A percentile compares a stretch with the other conserved stretches of the same genome.
These are phyloP conservation scores for Nevesoporus exiguus DNA, from an alignment of 768 basidiomycete species.

Conservation along the genomic window DNA sequence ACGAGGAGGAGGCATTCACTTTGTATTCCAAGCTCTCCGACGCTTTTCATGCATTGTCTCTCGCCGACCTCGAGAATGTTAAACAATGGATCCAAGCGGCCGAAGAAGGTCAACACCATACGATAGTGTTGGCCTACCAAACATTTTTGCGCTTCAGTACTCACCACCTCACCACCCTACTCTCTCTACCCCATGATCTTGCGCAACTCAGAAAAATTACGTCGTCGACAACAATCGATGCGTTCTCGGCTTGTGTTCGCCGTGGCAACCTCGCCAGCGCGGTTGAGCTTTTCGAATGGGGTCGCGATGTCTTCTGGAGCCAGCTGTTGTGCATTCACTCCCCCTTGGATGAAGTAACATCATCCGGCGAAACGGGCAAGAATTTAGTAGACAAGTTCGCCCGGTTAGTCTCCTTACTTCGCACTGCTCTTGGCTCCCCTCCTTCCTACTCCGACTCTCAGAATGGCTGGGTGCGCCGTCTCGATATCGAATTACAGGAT, in stretches of 20 bases:
- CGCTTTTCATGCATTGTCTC: not conserved
- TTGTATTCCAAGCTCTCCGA: not conserved
- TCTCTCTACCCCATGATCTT: conserved; percentile 1
- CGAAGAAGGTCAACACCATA: not conserved
- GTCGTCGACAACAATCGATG: conserved; percentile 5
- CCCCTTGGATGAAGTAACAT: conserved; percentile 1
- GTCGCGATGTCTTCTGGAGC: conserved; percentile 15
- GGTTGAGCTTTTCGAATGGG: conserved; percentile 33
- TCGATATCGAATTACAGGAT: not conserved
- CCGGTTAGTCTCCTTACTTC: not conserved
- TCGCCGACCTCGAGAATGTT: not conserved
- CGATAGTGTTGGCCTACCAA: conserved; percentile 8
- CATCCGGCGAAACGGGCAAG: not conserved
- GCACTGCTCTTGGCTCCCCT: not conserved
- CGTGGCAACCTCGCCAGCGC: conserved; percentile 9
- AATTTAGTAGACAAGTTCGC: not conserved
- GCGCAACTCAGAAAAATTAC: not conserved
- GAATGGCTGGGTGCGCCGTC: not conserved
- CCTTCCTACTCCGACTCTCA: not conserved
- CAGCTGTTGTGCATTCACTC: conserved; percentile 18
- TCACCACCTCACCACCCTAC: conserved; percentile 1
- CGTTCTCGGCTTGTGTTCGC: conserved; percentile 12
- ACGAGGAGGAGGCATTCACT: not conserved
- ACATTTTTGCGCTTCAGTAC: conserved; percentile 1
- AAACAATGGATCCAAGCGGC: not conserved